Conservation (phyloP, 2,329 filamentous ascomycete species). For the Onygenales sp. region DNA sequence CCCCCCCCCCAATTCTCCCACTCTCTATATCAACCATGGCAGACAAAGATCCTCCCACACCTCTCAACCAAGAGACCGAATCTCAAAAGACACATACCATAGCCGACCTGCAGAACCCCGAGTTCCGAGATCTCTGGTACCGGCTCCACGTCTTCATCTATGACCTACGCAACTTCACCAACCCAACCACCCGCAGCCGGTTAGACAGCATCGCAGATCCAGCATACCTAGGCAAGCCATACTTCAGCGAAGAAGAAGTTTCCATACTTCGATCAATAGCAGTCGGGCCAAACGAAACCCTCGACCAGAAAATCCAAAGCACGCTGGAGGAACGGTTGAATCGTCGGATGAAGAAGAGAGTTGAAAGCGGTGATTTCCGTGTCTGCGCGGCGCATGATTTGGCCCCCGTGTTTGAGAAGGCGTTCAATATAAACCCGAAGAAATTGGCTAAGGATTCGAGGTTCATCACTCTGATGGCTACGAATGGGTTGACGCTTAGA, state of each 20-base stretch:
- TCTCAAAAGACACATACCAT: too few species aligned
- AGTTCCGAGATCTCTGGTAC: constrained; percentile 13
- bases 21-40: too few species aligned
- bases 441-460: constrained; percentile 16
- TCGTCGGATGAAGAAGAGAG: constrained; percentile 20
- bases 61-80: too few species aligned
- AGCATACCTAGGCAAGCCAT: constrained; percentile 16
- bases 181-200: constrained; percentile 7
- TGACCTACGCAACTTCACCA: constrained; percentile 16
- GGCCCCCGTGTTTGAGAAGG: constrained; percentile 20
- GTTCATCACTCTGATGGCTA: too few species aligned
- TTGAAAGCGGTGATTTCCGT: constrained; percentile 20
- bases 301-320: constrained; percentile 13
- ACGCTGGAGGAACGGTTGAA: constrained; percentile 15
- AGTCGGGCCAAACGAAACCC: constrained; percentile 7
- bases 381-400: constrained; percentile 29
- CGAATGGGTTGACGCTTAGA: too few species aligned
- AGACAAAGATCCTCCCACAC: too few species aligned
- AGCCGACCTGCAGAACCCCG: too few species aligned
- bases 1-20: too few species aligned
- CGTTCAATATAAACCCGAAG: constrained; percentile 19
- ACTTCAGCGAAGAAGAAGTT: constrained; percentile 15
- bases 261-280: constrained; percentile 2
- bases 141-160: constrained; percentile 16
- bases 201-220: constrained; percentile 14